These are phyloP conservation scores for Trichosanthes truncata DNA, from an alignment of 306 rosid genomes.

Conservation along the genomic window DNA sequence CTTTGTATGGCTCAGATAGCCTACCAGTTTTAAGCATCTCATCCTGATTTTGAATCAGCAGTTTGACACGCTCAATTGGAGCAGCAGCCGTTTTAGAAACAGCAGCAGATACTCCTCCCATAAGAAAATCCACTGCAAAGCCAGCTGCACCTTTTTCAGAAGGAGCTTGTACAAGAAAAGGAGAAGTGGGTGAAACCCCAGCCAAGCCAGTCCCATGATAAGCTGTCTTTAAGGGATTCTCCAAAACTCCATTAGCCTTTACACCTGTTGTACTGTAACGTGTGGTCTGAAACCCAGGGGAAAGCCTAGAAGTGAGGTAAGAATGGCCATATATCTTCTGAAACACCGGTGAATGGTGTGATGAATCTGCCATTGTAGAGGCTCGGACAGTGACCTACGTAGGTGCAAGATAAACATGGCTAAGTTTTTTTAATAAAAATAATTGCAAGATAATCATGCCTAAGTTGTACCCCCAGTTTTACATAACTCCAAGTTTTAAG, in stretches of 20 bases:
- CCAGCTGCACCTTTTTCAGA: conserved; percentile 49
- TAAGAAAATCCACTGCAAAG: conserved; percentile 58
- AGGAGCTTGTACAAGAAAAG: conserved; percentile 47
- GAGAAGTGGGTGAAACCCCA: conserved; percentile 17
- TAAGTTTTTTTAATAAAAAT: neutral
- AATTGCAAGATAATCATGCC: neutral
- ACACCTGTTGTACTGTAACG: conserved; percentile 19
- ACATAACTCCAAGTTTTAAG: neutral
- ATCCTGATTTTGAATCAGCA: conserved; percentile 81
- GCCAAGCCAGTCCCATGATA: conserved; percentile 33
- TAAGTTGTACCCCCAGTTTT: neutral
- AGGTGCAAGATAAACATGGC: conserved; percentile 9
- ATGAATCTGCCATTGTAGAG: conserved; percentile 61
- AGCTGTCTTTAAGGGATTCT: conserved; percentile 17
- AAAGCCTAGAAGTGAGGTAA: conserved; percentile 49
- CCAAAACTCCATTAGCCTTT: conserved; percentile 34
- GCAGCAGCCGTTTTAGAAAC: conserved; percentile 90
- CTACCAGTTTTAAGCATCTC: conserved; percentile 77
- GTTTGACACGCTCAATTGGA: conserved; percentile 77
- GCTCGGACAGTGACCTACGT: conserved; percentile 35
- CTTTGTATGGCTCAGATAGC: conserved; percentile 76
- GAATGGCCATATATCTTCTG: conserved; percentile 70
- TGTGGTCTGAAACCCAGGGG: conserved; percentile 26
- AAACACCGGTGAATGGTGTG: conserved; percentile 47
- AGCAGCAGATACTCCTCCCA: conserved; percentile 97